Evolutionary conservation across 1,284 basidiomycete species (phyloP).

Genomic region (Microbotryum saponariae): DNA sequence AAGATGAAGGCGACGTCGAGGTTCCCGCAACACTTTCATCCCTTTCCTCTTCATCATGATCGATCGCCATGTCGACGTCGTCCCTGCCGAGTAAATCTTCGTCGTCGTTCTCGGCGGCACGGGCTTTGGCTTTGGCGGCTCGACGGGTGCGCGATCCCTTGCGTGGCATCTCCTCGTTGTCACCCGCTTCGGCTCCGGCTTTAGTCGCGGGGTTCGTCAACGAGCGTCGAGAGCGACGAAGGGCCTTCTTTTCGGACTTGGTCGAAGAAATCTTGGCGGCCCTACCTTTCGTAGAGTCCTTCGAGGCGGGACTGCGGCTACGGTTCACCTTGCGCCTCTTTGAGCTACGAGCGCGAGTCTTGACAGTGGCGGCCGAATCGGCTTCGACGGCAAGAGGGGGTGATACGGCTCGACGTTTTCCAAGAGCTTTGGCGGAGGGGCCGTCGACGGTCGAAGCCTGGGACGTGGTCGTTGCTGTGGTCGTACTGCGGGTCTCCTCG

Average conservation of each 20-base stretch:
- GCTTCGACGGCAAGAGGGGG: constrained; percentile 11
- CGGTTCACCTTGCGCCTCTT: constrained; percentile 23
- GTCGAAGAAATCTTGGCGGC: constrained; percentile 5
- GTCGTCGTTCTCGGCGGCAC: constrained; percentile 13
- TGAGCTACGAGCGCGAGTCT: not conserved
- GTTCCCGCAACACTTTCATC: not conserved
- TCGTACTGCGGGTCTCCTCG: too few relatives aligned
- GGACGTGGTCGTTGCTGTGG: too few relatives aligned
- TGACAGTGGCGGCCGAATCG: not conserved
- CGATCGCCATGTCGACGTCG: constrained; percentile 12
- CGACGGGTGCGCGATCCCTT: constrained; percentile 19
- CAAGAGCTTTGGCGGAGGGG: constrained; percentile 26
- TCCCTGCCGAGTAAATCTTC: not conserved
- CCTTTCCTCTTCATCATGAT: not conserved
- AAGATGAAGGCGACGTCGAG: too few relatives aligned
- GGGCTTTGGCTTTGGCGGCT: constrained; percentile 17
- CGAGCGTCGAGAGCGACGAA: not conserved
- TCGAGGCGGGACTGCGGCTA: not conserved
- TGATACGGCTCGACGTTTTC: constrained; percentile 34
- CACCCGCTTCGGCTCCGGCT: not conserved
- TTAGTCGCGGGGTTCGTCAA: not conserved
- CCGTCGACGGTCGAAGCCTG: too few relatives aligned
- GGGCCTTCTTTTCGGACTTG: constrained; percentile 1
- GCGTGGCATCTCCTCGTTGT: constrained; percentile 24
- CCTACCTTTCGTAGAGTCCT: not conserved